A percentile compares a stretch with the other conserved stretches of the same genome.
These are phyloP conservation scores for Arachnomyces sp. DNA, from an alignment of 2,329 filamentous ascomycete species.

Conservation along the genomic window DNA sequence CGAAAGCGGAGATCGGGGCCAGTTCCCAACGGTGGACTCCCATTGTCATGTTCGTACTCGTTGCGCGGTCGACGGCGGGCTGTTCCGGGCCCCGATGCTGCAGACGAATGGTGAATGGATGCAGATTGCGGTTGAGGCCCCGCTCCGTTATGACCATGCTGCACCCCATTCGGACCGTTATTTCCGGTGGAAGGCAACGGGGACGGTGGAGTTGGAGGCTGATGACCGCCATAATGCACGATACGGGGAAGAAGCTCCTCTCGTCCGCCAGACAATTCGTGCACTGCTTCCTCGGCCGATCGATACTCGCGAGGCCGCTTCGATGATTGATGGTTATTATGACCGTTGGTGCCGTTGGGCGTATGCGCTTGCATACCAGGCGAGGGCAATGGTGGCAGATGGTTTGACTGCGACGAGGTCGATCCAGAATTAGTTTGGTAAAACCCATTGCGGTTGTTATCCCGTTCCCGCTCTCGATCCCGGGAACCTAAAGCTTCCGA, in stretches of 20 bases:
- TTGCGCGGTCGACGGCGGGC: conserved; percentile 67
- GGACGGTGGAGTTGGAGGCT: conserved; percentile 85
- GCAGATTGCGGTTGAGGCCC: conserved; percentile 29
- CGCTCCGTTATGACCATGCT: conserved; percentile 33
- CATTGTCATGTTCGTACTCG: conserved; percentile 85
- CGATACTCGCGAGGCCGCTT: conserved; percentile 75
- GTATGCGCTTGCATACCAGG: conserved; percentile 58
- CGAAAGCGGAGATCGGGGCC: conserved; percentile 48
- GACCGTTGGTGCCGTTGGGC: conserved; percentile 32
- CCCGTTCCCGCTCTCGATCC: conserved; percentile 27
- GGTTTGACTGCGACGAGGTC: conserved; percentile 57
- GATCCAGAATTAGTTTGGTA: conserved; percentile 54
- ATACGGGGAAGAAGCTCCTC: conserved; percentile 87
- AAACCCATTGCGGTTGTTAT: conserved; percentile 22
- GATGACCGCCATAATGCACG: conserved; percentile 90
- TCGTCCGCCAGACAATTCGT: conserved; percentile 80
- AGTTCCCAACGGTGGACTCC: conserved; percentile 73
- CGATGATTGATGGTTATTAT: conserved; percentile 42
- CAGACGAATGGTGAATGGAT: conserved; percentile 23
- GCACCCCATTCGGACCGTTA: conserved; percentile 21
- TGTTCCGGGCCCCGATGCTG: conserved; percentile 37
- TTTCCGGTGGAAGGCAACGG: conserved; percentile 38
- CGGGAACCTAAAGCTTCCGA: conserved; percentile 56
- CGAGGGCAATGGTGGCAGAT: conserved; percentile 64
- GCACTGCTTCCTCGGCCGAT: conserved; percentile 91